phyloP scores from a whole-genome alignment of 1,139 yeast genomes.

The Yamadazyma atmosphaerica region DNA sequence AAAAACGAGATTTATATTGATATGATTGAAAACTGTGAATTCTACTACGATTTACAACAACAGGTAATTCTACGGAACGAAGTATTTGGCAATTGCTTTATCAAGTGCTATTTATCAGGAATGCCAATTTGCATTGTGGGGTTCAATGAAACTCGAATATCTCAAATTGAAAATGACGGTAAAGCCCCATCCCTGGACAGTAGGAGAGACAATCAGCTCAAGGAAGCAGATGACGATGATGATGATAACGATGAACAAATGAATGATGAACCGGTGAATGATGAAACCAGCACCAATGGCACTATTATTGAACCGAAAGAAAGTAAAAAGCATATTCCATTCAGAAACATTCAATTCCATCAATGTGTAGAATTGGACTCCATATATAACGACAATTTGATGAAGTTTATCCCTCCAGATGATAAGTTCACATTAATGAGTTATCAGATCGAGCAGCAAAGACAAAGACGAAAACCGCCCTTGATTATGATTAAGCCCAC shows the following conservation, averaged over 20 bases:
- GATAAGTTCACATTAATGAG: slow-evolving; percentile 43
- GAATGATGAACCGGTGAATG: slow-evolving; percentile 5
- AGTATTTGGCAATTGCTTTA: slow-evolving; percentile 36
- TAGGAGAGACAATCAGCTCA: slow-evolving; percentile 5
- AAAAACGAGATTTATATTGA: slow-evolving; percentile 50
- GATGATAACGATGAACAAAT: no score
- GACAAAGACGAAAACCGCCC: slow-evolving; percentile 36
- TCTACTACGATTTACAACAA: slow-evolving; percentile 35
- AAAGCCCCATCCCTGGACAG: neutral
- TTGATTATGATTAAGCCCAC: slow-evolving; percentile 39
- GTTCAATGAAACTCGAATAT: slow-evolving; percentile 39
- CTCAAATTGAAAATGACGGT: slow-evolving; percentile 23
- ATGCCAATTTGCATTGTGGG: slow-evolving; percentile 49
- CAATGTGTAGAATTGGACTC: slow-evolving; percentile 46
- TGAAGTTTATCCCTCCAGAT: slow-evolving; percentile 49
- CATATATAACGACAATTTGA: slow-evolving; percentile 37
- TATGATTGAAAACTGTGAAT: slow-evolving; percentile 42
- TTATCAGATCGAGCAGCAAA: slow-evolving; percentile 43
- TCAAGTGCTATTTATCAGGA: slow-evolving; percentile 46
- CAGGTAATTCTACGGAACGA: slow-evolving; percentile 34
- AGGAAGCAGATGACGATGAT: slow-evolving; percentile 12
- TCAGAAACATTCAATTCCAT: slow-evolving; percentile 46
- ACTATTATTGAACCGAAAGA: slow-evolving; percentile 12
- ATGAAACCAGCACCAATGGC: slow-evolving; percentile 10
- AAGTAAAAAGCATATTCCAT: slow-evolving; percentile 26